Evolutionary conservation across 495 filamentous ascomycete species (phyloP), one percentile per base, ranked within the genome.

Genomic region (Podospora pseudopauciseta): DNA sequence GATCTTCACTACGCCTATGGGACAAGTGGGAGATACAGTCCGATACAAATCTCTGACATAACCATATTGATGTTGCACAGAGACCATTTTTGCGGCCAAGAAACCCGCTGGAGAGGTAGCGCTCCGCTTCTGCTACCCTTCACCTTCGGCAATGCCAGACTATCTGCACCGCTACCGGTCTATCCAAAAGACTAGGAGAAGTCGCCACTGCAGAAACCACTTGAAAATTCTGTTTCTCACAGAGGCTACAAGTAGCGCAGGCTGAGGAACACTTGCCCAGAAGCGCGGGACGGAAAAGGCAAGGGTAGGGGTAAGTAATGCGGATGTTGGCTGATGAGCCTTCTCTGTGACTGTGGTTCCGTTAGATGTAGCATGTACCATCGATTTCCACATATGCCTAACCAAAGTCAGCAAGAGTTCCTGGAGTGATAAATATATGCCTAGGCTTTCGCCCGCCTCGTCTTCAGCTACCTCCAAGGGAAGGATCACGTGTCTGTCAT

Each of bases 101-200:
- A 63, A 63, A 39, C 32, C 61, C 61, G 32, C 59, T 63, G 61
- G 61, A 44, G 30, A 63, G 61, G 61, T 63, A 63, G 30, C 16
- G 32, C 61, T 63, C 61, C 32, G 61, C 61, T 63, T 63, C 61
- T 32, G 5, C 61, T 49, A 49, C 39, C 39, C 39, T 56, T 28
- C 56, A 60, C 44, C 65, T 9, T 59, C 56, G 56, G 56, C 56
- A 59, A 59, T 59, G 56, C 26, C 59, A 61, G 59, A 61, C 59
- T 26, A 32, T 18, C 26, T 26, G 23, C 26, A 6, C 59, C 30
- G 59, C 30, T 28, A 23, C 23, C 59, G 2, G 59, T 30, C 56
- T 58, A 58, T 58, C 2, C 56, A 58, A 13, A 20, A 58, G 19
- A 9, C 19, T 58, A 27, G n/a, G 15, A 39, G 34, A 49, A 16